These are phyloP conservation scores for Saturnispora bothae DNA, from an alignment of 805 yeast species.

Conservation along the genomic window DNA sequence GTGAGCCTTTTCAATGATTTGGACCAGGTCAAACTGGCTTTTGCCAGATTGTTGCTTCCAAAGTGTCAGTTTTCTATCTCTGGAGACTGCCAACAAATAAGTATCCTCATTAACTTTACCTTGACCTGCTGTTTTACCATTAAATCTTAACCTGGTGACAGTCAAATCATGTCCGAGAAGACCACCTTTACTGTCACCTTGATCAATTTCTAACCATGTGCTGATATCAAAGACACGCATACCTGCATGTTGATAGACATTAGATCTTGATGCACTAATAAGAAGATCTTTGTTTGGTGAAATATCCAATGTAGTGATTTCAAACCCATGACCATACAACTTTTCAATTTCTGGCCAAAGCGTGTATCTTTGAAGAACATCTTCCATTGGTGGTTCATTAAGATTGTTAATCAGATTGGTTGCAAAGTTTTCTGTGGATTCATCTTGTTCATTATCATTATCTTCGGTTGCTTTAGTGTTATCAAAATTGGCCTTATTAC, in stretches of 20 bases:
- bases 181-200: constrained; percentile 26
- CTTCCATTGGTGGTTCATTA: constrained; percentile 70
- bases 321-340: constrained; percentile 96
- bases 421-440: constrained; percentile 29
- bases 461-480: constrained; percentile 31
- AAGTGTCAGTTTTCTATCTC: constrained; percentile 78
- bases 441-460: constrained; percentile 30
- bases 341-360: constrained; percentile 94
- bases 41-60: constrained; percentile 43
- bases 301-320: constrained; percentile 67
- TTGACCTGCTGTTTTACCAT: constrained; percentile 43
- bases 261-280: constrained; percentile 90
- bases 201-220: constrained; percentile 50
- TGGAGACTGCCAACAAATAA: constrained; percentile 58
- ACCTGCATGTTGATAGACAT: constrained; percentile 74
- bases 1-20: constrained; percentile 60
- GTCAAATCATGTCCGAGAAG: constrained; percentile 72
- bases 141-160: constrained; percentile 67
- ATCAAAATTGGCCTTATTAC: constrained; percentile 72
- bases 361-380: constrained; percentile 81
- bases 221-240: constrained; percentile 60
- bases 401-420: constrained; percentile 39
- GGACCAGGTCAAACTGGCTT: constrained; percentile 20
- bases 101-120: constrained; percentile 12
- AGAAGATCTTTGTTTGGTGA: constrained; percentile 52